Base-by-base conservation (phyloP, 2,329 filamentous ascomycete species). In the Paecilomyces dactylethromorphus region DNA sequence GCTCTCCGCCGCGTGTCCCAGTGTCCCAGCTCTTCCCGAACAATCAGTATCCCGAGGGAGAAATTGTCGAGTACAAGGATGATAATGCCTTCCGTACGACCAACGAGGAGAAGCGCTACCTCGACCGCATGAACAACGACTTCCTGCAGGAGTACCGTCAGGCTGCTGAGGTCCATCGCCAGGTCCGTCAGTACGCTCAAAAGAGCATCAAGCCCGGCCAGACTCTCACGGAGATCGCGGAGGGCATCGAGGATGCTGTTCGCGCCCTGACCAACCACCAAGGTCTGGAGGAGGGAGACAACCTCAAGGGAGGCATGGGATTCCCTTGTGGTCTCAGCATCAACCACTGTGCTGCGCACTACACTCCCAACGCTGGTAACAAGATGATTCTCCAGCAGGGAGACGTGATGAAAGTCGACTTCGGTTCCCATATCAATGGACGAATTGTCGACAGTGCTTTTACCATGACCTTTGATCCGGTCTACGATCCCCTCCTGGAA, bases 291-390 rank as follows among this genome's bases (percentile, higher is more conserved):
- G 88, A 92, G 67, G 91, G 91, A 4, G 91, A 95, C 68, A 87
- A 86, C 57, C 78, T 92, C 63, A 84, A 86, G 68, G 90, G 86
- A 32, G 91, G 91, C 58, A 90, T 95, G 83, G 91, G 90, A 3
- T 96, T 96, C 77, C 91, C 91, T 4, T 91, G 88, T 22, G 91
- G 91, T 56, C 79, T 95, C 57, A 92, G 88, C 71, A 81, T 94
- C 65, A 92, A 96, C 77, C 86, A 94, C 71, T 90, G 89, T 68
- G 90, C 90, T 1, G 91, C 91, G 3, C 91, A 95, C 76, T 95
- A 89, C 74, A 92, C 88, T 7, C 91, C 91, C 10, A 96, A 95
- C 71, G 88, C 89, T 1, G 91, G 91, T 58, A 94, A 94, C 76
- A 95, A 92, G 65, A 85, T 84, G 71, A 77, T 87, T 18, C 69